Conservation (phyloP, 495 filamentous ascomycete genomes). For the Zalerion maritima region DNA sequence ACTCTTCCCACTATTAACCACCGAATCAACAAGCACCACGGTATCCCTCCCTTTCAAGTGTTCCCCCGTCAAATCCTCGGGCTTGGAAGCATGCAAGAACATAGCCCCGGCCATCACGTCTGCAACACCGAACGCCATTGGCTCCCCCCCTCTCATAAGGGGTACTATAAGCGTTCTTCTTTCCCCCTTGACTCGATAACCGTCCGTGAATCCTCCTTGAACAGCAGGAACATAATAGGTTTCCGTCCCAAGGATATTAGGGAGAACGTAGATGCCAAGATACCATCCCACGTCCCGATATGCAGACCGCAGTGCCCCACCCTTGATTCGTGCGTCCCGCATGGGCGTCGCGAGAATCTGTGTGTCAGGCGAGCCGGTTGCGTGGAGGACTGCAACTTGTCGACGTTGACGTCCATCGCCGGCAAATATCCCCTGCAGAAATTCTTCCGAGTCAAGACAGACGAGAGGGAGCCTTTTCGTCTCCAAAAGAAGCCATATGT, state of each 20-base stretch:
- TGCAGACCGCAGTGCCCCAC: conserved; percentile 33
- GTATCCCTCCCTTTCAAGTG: conserved; percentile 27
- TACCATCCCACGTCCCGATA: conserved; percentile 40
- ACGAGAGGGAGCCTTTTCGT: conserved; percentile 28
- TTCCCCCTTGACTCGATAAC: conserved; percentile 39
- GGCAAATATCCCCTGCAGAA: too few species aligned
- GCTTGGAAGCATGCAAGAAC: conserved; percentile 39
- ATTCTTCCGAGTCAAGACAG: conserved; percentile 22
- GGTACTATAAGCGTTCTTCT: conserved; percentile 40
- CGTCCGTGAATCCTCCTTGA: conserved; percentile 30
- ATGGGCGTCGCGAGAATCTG: conserved; percentile 45
- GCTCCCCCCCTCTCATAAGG: conserved; percentile 52
- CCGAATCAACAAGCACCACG: conserved; percentile 46
- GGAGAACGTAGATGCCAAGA: conserved; percentile 35
- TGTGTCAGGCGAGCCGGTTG: conserved; percentile 28
- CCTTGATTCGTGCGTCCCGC: conserved; percentile 32
- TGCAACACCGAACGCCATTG: conserved; percentile 50
- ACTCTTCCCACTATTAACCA: conserved; percentile 43
- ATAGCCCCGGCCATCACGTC: conserved; percentile 38
- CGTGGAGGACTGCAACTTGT: too few species aligned
- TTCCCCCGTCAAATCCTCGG: conserved; percentile 28
- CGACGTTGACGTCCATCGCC: too few species aligned
- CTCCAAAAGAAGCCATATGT: conserved; percentile 30
- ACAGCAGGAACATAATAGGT: conserved; percentile 37
- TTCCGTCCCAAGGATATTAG: conserved; percentile 37